Percentiles rank a stretch among this genome's conserved stretches.
Conservation (phyloP, 2,329 filamentous ascomycete genomes). For the Leptosphaerulina australis region DNA sequence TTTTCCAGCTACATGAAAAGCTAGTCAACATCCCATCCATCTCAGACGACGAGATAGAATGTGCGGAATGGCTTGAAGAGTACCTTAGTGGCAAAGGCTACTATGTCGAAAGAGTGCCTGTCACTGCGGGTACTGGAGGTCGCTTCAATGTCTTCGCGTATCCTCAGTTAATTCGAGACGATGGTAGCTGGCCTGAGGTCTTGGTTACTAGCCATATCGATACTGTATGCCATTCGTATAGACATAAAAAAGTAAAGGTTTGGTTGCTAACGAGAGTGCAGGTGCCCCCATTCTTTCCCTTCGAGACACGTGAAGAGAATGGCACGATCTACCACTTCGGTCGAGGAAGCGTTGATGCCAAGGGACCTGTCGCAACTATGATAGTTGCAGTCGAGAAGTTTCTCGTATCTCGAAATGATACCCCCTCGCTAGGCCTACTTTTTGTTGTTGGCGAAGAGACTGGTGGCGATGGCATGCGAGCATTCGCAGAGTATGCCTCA, state of each 20-base stretch:
- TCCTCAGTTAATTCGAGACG: slow-evolving; percentile 41
- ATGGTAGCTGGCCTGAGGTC: slow-evolving; percentile 57
- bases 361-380: slow-evolving; percentile 68
- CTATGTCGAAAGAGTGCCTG: slow-evolving; percentile 53
- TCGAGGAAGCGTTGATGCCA: slow-evolving; percentile 70
- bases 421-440: slow-evolving; percentile 52
- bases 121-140: slow-evolving; percentile 46
- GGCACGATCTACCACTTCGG: slow-evolving; percentile 61
- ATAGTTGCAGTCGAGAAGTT: slow-evolving; percentile 67
- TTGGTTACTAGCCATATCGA: slow-evolving; percentile 84
- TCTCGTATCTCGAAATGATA: slow-evolving; percentile 50
- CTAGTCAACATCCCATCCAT: slow-evolving; percentile 38
- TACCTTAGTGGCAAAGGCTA: slow-evolving; percentile 58
- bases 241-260: not conserved
- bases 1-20: slow-evolving; percentile 31
- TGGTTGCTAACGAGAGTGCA: not conserved
- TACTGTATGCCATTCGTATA: slow-evolving; percentile 48
- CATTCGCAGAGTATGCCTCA: slow-evolving; percentile 41
- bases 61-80: slow-evolving; percentile 69
- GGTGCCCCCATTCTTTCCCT: slow-evolving; percentile 69
- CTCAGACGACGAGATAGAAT: slow-evolving; percentile 66
- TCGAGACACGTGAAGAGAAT: slow-evolving; percentile 58
- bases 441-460: slow-evolving; percentile 82
- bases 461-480: slow-evolving; percentile 77
- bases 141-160: slow-evolving; percentile 80